These are phyloP conservation scores for Funneliformis geosporum DNA, from an alignment of 192 early-diverging fungal genomes.

Conservation along the genomic window DNA sequence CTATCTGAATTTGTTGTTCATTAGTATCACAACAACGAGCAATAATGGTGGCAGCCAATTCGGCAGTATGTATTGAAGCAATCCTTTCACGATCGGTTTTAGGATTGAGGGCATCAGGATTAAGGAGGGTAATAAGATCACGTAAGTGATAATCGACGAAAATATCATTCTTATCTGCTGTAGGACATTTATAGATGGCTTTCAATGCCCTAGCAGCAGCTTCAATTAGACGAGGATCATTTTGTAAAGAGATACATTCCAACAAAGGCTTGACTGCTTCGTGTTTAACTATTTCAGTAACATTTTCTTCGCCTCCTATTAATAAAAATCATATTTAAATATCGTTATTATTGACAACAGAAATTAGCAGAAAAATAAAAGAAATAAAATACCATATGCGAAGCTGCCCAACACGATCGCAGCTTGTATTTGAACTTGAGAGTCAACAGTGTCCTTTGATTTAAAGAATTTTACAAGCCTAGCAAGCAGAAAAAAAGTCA, in stretches of 20 bases:
- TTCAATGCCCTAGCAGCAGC: constrained; percentile 67
- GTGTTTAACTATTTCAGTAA: constrained; percentile 55
- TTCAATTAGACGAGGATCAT: constrained; percentile 60
- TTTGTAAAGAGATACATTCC: constrained; percentile 41
- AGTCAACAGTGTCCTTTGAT: constrained; percentile 35
- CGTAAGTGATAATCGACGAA: constrained; percentile 47
- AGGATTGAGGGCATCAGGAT: constrained; percentile 38
- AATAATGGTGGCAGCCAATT: constrained; percentile 66
- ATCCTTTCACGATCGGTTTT: constrained; percentile 40
- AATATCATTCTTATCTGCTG: constrained; percentile 50
- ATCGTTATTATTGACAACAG: neutral
- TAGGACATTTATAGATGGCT: constrained; percentile 61
- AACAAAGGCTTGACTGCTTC: constrained; percentile 62
- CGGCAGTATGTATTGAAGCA: constrained; percentile 53
- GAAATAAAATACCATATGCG: constrained; percentile 55
- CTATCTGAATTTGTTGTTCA: constrained; percentile 64
- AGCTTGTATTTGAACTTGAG: constrained; percentile 62
- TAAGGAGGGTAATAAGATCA: constrained; percentile 51
- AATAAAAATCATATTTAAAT: neutral
- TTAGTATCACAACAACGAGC: constrained; percentile 59
- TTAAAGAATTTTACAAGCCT: constrained; percentile 63
- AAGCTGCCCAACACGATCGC: constrained; percentile 68
- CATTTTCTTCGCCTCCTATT: constrained; percentile 63
- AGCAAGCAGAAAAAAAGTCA: neutral
- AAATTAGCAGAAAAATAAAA: constrained; percentile 9